A percentile compares a stretch with the other conserved stretches of the same genome.
Conservation (phyloP, 306 rosid species). For the Quillaja saponaria region DNA sequence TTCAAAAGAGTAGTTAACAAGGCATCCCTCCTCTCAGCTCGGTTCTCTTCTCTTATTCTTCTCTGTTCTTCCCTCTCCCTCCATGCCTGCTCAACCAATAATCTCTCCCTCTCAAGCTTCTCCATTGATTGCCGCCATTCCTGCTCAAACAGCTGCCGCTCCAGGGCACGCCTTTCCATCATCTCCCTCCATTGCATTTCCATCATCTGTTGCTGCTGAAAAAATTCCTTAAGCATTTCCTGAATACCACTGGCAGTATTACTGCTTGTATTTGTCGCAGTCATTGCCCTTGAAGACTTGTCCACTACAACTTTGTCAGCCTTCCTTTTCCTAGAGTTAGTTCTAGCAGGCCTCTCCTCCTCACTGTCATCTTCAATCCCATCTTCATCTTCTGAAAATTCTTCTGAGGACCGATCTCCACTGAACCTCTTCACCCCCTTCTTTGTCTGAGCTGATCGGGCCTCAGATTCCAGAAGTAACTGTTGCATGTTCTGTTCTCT, state of each 20-base stretch:
- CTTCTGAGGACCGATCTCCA: conserved; percentile 61
- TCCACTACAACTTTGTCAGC: conserved; percentile 34
- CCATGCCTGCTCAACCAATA: conserved; percentile 72
- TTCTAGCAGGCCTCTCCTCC: conserved; percentile 56
- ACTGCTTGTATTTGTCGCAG: conserved; percentile 26
- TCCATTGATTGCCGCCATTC: conserved; percentile 84
- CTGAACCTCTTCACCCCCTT: conserved; percentile 55
- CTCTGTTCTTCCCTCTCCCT: conserved; percentile 92
- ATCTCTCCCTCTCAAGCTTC: conserved; percentile 76
- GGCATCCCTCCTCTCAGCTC: conserved; percentile 82
- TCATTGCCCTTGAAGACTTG: conserved; percentile 47
- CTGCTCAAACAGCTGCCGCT: conserved; percentile 68
- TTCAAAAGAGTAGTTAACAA: conserved; percentile 70
- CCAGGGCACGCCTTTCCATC: conserved; percentile 61
- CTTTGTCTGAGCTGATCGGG: conserved; percentile 49
- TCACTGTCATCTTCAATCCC: conserved; percentile 53
- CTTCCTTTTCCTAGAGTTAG: conserved; percentile 64
- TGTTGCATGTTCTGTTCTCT: conserved; percentile 73
- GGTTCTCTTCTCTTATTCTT: conserved; percentile 69
- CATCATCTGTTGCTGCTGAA: conserved; percentile 71
- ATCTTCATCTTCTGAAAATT: conserved; percentile 63
- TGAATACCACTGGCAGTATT: conserved; percentile 31
- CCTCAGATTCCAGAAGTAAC: conserved; percentile 64
- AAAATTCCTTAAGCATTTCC: conserved; percentile 69
- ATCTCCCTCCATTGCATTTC: conserved; percentile 89